These are phyloP conservation scores for Psilocybe cyanescens DNA, from an alignment of 768 basidiomycete species.

Conservation along the genomic window DNA sequence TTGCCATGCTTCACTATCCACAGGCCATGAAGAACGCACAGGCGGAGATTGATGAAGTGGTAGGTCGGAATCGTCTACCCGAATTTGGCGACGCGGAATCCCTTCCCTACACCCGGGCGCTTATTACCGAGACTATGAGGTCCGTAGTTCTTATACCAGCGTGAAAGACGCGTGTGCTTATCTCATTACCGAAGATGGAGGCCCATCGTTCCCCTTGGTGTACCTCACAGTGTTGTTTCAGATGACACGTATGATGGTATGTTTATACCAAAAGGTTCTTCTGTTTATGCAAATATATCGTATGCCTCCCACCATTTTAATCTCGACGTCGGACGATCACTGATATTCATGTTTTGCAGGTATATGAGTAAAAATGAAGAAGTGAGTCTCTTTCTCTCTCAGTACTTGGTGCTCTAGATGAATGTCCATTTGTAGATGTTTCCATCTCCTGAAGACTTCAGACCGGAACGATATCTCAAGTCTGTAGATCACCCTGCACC, in stretches of 20 bases:
- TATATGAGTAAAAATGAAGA: conserved; percentile 28
- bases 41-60: conserved; percentile 36
- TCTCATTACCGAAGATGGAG: conserved; percentile 24
- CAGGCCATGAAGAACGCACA: conserved; percentile 35
- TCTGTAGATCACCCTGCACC: not conserved
- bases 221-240: conserved; percentile 35
- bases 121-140: conserved; percentile 29
- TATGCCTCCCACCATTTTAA: conserved; percentile 10
- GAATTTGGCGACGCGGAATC: conserved; percentile 30
- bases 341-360: conserved; percentile 9
- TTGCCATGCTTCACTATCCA: conserved; percentile 36
- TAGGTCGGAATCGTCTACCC: conserved; percentile 32
- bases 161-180: not conserved
- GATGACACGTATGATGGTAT: conserved; percentile 42
- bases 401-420: not conserved
- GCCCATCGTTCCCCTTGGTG: conserved; percentile 29
- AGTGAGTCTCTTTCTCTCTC: conserved; percentile 9
- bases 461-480: conserved; percentile 28
- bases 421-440: conserved; percentile 20
- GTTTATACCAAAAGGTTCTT: conserved; percentile 40
- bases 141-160: not conserved
- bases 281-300: conserved; percentile 28
- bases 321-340: not conserved
- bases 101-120: conserved; percentile 27
- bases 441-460: conserved; percentile 23